These are phyloP conservation scores for Acer saccharum DNA, from an alignment of 345 rosid species.

Conservation along the genomic window DNA sequence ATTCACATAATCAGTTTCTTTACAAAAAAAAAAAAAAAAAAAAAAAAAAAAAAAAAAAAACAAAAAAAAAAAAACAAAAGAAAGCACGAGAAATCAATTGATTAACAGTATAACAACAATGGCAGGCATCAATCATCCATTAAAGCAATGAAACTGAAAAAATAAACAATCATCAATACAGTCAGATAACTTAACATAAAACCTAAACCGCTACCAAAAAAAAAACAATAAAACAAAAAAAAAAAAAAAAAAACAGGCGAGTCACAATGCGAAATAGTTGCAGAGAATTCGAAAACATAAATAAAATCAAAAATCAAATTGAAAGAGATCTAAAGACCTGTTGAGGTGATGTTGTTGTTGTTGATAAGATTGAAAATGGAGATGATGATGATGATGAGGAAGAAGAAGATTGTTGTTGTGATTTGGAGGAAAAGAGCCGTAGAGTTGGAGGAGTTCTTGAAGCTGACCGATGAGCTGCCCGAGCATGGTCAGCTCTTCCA, in stretches of 20 bases:
- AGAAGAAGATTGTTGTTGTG: constrained; percentile 27
- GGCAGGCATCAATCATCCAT: not conserved
- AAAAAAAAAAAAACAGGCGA: not conserved
- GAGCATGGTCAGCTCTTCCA: constrained; percentile 97
- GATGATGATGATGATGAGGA: constrained; percentile 22
- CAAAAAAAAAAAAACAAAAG: not conserved
- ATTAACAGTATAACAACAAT: not conserved
- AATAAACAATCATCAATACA: not conserved
- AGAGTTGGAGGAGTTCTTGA: constrained; percentile 70
- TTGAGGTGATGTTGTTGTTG: constrained; percentile 8
- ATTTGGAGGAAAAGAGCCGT: constrained; percentile 62
- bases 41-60: too few species aligned
- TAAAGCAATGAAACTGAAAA: not conserved
- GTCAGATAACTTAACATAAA: not conserved
- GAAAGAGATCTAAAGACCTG: constrained; percentile 13
- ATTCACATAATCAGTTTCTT: not conserved
- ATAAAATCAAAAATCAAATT: not conserved
- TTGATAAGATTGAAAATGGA: constrained; percentile 18
- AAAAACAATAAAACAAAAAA: too few species aligned
- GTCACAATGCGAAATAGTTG: not conserved
- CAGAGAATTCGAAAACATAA: not conserved
- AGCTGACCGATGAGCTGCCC: constrained; percentile 97
- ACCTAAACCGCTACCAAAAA: not conserved
- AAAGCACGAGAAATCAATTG: not conserved
- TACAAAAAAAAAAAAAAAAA: not conserved